These are phyloP conservation scores for Dioszegia aurantiaca DNA, from an alignment of 768 basidiomycete species.

Conservation along the genomic window DNA sequence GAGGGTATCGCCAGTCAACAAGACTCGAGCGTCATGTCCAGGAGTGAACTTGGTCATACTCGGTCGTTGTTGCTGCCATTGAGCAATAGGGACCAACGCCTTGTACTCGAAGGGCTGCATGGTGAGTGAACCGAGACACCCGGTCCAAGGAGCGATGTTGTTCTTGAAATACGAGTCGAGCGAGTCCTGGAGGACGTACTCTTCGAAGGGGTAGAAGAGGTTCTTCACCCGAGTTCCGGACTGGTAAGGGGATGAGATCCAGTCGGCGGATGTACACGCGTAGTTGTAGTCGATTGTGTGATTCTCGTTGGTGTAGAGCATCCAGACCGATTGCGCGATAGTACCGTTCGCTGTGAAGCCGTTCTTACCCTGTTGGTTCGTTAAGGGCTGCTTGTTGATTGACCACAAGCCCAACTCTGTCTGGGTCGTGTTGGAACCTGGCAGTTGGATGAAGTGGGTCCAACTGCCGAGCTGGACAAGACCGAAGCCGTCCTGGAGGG, in stretches of 20 bases:
- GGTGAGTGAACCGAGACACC: slow-evolving; percentile 67
- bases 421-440: slow-evolving; percentile 74
- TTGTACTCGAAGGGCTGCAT: slow-evolving; percentile 78
- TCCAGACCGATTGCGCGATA: slow-evolving; percentile 69
- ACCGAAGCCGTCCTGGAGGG: slow-evolving; percentile 81
- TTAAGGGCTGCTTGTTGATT: slow-evolving; percentile 65
- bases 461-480: slow-evolving; percentile 81
- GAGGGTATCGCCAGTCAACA: slow-evolving; percentile 56
- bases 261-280: slow-evolving; percentile 60
- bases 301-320: slow-evolving; percentile 85
- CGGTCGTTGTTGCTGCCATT: slow-evolving; percentile 72
- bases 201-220: slow-evolving; percentile 78
- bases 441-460: slow-evolving; percentile 73
- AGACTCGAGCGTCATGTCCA: slow-evolving; percentile 78
- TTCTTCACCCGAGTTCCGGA: slow-evolving; percentile 67
- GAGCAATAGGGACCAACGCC: slow-evolving; percentile 64
- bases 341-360: slow-evolving; percentile 57
- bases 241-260: slow-evolving; percentile 77
- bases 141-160: slow-evolving; percentile 63
- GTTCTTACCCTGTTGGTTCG: slow-evolving; percentile 57
- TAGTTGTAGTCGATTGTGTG: slow-evolving; percentile 63
- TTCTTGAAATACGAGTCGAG: slow-evolving; percentile 63
- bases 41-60: slow-evolving; percentile 75
- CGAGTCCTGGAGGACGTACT: slow-evolving; percentile 68
- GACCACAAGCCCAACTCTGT: slow-evolving; percentile 91